A percentile compares a stretch with the other conserved stretches of the same genome.
Evolutionary conservation across 1,284 basidiomycete species (phyloP).

Genomic region (Schizophyllum commune): DNA sequence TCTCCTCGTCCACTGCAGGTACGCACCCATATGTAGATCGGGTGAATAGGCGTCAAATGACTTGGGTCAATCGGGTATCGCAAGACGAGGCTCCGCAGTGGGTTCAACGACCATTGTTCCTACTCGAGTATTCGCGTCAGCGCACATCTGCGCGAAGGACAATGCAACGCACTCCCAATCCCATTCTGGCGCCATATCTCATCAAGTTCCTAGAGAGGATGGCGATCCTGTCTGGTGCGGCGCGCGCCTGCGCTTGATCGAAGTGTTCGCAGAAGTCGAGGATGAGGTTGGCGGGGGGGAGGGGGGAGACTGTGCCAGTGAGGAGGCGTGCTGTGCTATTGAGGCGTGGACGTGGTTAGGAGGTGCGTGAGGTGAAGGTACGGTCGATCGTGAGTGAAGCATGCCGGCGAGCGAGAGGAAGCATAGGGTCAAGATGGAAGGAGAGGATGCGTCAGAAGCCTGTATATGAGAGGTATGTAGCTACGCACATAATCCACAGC

Average conservation of each 20-base stretch:
- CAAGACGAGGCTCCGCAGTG: constrained; percentile 49
- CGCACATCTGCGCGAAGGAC: too few species aligned
- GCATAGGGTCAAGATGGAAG: too few species aligned
- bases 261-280: constrained; percentile 51
- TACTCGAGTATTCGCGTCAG: not conserved
- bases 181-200: not conserved
- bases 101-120: constrained; percentile 34
- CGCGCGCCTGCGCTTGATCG: constrained; percentile 49
- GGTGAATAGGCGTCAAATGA: constrained; percentile 63
- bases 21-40: constrained; percentile 49
- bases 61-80: constrained; percentile 50
- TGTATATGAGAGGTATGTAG: not conserved
- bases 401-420: too few species aligned
- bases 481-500: constrained; percentile 62
- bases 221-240: constrained; percentile 26
- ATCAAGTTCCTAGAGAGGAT: not conserved
- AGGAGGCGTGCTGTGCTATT: constrained; percentile 27
- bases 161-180: not conserved
- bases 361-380: constrained; percentile 31
- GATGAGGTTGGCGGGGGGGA: constrained; percentile 20
- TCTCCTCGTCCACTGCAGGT: too few species aligned
- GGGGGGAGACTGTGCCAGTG: constrained; percentile 20
- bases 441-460: not conserved
- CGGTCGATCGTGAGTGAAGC: too few species aligned
- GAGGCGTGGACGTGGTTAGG: constrained; percentile 33